Evolutionary conservation across 495 filamentous ascomycete species (phyloP).

Genomic region (Hypoxylon crocopeplum): DNA sequence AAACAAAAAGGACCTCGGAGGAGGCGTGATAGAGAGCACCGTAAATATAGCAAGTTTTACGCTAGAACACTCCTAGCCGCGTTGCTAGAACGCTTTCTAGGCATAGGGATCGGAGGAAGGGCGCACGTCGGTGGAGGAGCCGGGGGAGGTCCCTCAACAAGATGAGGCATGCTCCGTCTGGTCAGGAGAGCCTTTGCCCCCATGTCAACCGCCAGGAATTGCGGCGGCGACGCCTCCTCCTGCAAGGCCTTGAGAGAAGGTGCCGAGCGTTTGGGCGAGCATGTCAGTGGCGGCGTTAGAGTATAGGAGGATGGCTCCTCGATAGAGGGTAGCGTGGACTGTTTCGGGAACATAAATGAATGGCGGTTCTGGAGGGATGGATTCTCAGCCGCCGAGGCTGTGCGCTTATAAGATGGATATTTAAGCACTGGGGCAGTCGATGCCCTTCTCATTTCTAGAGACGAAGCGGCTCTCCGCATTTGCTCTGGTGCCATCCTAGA

Average conservation of each 20-base stretch:
- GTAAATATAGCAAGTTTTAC: neutral
- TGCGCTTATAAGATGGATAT: slow-evolving; percentile 16
- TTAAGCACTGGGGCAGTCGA: slow-evolving; percentile 11
- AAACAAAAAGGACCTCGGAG: neutral
- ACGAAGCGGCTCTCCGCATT: slow-evolving; percentile 34
- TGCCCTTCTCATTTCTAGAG: slow-evolving; percentile 34
- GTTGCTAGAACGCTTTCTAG: slow-evolving; percentile 38
- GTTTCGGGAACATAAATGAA: slow-evolving; percentile 15
- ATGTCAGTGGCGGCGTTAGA: slow-evolving; percentile 9
- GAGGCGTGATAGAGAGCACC: no score
- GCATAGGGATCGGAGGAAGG: slow-evolving; percentile 68
- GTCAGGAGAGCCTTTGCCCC: slow-evolving; percentile 41
- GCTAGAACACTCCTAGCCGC: slow-evolving; percentile 6
- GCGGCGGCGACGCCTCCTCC: slow-evolving; percentile 37
- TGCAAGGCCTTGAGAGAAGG: slow-evolving; percentile 37
- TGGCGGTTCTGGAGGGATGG: slow-evolving; percentile 17
- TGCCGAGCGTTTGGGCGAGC: slow-evolving; percentile 36
- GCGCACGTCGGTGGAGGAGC: slow-evolving; percentile 69
- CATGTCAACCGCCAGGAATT: slow-evolving; percentile 40
- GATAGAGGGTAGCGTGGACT: slow-evolving; percentile 19
- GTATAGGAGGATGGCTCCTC: slow-evolving; percentile 14
- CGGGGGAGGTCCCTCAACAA: slow-evolving; percentile 64
- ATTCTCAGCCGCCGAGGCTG: slow-evolving; percentile 18
- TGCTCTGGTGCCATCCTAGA: slow-evolving; percentile 5
- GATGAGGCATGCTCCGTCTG: slow-evolving; percentile 65